Conservation (phyloP, 306 rosid genomes). For the Casuarina equisetifolia region DNA sequence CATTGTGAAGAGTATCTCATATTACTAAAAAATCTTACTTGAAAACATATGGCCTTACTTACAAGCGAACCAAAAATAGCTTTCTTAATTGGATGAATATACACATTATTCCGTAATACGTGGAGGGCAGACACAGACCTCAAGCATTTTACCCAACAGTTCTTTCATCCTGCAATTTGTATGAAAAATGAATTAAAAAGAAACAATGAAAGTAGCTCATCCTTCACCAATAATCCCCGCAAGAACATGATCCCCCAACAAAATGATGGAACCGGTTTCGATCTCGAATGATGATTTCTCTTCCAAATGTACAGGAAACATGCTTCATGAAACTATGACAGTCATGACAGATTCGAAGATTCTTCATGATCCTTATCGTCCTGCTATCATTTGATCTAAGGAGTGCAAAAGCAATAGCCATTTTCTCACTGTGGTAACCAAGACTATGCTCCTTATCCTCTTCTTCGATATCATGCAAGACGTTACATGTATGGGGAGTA, state of each 20-base stretch:
- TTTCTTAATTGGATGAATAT: too few species aligned
- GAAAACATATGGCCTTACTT: too few species aligned
- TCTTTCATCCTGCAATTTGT: too few species aligned
- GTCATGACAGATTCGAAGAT: slow-evolving; percentile 58
- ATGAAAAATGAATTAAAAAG: neutral
- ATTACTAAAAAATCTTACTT: too few species aligned
- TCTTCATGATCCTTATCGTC: slow-evolving; percentile 56
- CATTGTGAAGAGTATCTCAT: too few species aligned
- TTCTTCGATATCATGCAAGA: slow-evolving; percentile 55
- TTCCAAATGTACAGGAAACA: slow-evolving; percentile 41
- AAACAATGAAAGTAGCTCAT: neutral
- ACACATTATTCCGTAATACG: too few species aligned
- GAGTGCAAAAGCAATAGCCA: slow-evolving; percentile 59
- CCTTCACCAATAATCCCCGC: slow-evolving; percentile 57
- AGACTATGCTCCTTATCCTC: slow-evolving; percentile 59
- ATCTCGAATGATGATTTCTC: slow-evolving; percentile 45
- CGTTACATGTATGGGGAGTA: slow-evolving; percentile 38
- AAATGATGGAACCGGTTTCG: slow-evolving; percentile 59
- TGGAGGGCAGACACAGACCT: too few species aligned
- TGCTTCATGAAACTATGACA: slow-evolving; percentile 69
- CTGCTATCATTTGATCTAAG: slow-evolving; percentile 47
- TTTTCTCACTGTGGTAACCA: slow-evolving; percentile 62
- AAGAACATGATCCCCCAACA: slow-evolving; percentile 54
- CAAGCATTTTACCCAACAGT: too few species aligned
- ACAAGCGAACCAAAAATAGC: too few species aligned